Evolutionary conservation across 2,329 filamentous ascomycete genomes (phyloP).

Genomic region (Emmonsia crescens): DNA sequence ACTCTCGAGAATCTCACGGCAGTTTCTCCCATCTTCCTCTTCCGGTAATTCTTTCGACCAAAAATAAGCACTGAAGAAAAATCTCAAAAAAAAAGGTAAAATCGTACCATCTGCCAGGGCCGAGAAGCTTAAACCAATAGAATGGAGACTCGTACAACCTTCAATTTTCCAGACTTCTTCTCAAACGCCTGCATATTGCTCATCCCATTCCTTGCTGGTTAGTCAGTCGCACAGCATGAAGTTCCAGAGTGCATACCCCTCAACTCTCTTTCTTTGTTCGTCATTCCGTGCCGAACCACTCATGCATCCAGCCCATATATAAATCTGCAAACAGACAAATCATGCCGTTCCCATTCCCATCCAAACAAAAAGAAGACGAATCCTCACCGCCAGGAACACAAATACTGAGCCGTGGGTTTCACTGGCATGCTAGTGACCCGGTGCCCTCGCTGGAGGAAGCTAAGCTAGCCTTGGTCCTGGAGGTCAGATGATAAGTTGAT

Average conservation of each 20-base stretch:
- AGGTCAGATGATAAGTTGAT: background rate
- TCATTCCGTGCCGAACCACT: background rate
- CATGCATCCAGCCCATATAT: background rate
- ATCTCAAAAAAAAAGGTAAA: background rate
- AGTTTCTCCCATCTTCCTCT: background rate
- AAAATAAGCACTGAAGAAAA: background rate
- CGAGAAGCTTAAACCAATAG: background rate
- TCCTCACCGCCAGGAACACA: constrained; percentile 1
- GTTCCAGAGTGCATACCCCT: background rate
- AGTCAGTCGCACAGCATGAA: background rate
- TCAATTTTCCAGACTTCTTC: background rate
- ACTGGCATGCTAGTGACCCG: background rate
- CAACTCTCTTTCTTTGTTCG: background rate
- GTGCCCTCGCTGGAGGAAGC: background rate
- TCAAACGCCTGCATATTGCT: background rate
- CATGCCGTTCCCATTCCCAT: background rate
- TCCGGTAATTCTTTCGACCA: background rate
- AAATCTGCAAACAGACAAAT: background rate
- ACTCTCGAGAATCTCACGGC: background rate
- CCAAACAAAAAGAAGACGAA: background rate
- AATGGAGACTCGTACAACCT: background rate
- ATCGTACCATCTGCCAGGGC: background rate
- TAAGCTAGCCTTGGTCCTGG: background rate
- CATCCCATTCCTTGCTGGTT: background rate
- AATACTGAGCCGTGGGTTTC: background rate